Percentiles rank a stretch among this genome's conserved stretches.
Evolutionary conservation across 2,329 filamentous ascomycete genomes (phyloP).

Genomic region (Aureobasidium sp.): DNA sequence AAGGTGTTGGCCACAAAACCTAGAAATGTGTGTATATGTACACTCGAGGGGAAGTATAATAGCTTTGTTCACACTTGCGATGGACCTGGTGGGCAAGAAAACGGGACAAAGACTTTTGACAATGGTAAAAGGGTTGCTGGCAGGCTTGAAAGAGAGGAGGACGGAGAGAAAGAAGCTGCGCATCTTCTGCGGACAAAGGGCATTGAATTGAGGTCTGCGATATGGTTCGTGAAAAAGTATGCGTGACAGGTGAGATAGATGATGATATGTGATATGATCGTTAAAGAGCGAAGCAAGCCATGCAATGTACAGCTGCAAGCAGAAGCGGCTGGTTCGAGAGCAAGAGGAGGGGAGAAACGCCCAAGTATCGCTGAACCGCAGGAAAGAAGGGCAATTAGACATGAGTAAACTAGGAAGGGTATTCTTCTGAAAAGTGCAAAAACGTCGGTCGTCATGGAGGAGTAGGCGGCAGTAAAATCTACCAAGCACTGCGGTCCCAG

Average conservation of each 20-base stretch:
- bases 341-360: slow-evolving; percentile 6
- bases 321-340: neutral
- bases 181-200: neutral
- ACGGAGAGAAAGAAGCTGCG: neutral
- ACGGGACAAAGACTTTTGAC: neutral
- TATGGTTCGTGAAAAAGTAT: neutral
- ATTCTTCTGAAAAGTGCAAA: neutral
- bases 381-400: neutral
- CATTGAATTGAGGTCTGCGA: neutral
- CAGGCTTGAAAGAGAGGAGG: neutral
- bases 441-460: neutral
- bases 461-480: slow-evolving; percentile 12
- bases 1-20: neutral
- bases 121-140: neutral
- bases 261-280: neutral
- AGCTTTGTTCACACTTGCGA: neutral
- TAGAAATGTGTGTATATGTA: neutral
- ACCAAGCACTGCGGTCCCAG: slow-evolving; percentile 90
- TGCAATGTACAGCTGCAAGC: neutral
- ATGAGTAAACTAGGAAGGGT: slow-evolving; percentile 1
- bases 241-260: neutral
- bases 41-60: neutral
- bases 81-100: neutral
- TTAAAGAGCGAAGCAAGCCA: neutral
- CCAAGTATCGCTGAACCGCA: slow-evolving; percentile 13